phyloP scores from a whole-genome alignment of 2,329 filamentous ascomycete genomes.

The Aureobasidium sp. region DNA sequence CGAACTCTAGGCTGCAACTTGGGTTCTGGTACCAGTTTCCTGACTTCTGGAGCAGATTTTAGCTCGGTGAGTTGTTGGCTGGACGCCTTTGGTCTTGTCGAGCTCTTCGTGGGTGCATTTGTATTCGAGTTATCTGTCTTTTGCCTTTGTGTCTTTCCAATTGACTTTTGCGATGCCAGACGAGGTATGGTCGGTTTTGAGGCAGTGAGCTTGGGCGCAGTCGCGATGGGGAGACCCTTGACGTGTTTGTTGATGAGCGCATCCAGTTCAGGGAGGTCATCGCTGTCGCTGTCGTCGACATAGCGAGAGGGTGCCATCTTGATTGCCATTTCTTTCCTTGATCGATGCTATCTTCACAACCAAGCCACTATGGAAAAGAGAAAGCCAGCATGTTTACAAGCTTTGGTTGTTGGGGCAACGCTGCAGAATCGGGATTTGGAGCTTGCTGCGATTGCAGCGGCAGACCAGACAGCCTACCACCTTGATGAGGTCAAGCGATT shows the following conservation, averaged over 20 bases:
- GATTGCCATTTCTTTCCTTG: conserved; percentile 3
- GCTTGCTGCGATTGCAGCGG: neutral
- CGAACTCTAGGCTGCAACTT: neutral
- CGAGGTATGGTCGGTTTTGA: neutral
- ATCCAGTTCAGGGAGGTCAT: conserved; percentile 18
- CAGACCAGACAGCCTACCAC: neutral
- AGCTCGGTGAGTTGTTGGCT: neutral
- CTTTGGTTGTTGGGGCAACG: neutral
- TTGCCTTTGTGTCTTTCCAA: neutral
- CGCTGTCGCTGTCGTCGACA: conserved; percentile 4
- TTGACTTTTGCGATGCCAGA: neutral
- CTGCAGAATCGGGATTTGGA: neutral
- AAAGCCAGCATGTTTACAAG: conserved; percentile 1
- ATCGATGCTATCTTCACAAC: neutral
- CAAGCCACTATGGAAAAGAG: neutral
- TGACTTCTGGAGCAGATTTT: neutral
- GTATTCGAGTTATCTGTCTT: neutral
- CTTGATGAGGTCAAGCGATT: neutral
- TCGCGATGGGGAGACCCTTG: neutral
- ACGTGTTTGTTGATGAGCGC: conserved; percentile 19
- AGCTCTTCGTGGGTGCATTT: neutral
- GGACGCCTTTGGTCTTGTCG: neutral
- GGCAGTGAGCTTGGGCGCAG: neutral
- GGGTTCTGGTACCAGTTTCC: neutral
- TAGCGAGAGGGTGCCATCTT: neutral